A percentile compares a stretch with the other conserved stretches of the same genome.
Conservation (phyloP, 2,329 filamentous ascomycete species). For the Cucurbitaria berberidis region DNA sequence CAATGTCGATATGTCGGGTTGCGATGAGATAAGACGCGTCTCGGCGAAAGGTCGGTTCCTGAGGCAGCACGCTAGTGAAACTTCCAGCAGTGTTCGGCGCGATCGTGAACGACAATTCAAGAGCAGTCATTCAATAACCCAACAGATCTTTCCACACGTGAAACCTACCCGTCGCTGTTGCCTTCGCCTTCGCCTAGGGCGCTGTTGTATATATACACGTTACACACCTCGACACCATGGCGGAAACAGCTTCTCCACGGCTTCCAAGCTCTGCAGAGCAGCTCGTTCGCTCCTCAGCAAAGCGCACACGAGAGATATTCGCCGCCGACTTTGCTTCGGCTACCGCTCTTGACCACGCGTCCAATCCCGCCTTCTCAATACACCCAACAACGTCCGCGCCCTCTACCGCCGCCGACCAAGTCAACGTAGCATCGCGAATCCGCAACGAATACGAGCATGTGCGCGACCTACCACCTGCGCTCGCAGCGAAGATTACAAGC, state of each 20-base stretch:
- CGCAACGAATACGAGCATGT: constrained; percentile 79
- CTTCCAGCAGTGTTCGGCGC: constrained; percentile 2
- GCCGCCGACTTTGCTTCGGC: constrained; percentile 58
- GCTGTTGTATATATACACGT: background rate
- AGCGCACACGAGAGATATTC: constrained; percentile 62
- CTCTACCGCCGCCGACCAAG: constrained; percentile 52
- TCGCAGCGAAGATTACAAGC: constrained; percentile 79
- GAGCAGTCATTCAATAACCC: background rate
- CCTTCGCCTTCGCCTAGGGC: background rate
- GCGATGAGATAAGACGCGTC: constrained; percentile 5
- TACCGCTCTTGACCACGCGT: constrained; percentile 50
- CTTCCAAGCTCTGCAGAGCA: constrained; percentile 31
- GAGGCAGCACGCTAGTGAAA: constrained; percentile 4
- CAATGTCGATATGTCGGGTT: background rate
- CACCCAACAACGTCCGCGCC: constrained; percentile 55
- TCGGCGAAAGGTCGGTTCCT: constrained; percentile 1
- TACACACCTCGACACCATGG: constrained; percentile 17
- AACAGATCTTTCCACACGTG: constrained; percentile 2
- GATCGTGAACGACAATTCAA: background rate
- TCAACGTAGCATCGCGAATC: constrained; percentile 64
- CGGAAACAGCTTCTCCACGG: constrained; percentile 24
- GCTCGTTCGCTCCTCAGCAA: constrained; percentile 54
- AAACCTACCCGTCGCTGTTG: background rate
- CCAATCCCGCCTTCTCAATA: constrained; percentile 49
- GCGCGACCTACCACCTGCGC: constrained; percentile 74